Conservation (phyloP, 805 yeast genomes). For the Candida caryicola region DNA sequence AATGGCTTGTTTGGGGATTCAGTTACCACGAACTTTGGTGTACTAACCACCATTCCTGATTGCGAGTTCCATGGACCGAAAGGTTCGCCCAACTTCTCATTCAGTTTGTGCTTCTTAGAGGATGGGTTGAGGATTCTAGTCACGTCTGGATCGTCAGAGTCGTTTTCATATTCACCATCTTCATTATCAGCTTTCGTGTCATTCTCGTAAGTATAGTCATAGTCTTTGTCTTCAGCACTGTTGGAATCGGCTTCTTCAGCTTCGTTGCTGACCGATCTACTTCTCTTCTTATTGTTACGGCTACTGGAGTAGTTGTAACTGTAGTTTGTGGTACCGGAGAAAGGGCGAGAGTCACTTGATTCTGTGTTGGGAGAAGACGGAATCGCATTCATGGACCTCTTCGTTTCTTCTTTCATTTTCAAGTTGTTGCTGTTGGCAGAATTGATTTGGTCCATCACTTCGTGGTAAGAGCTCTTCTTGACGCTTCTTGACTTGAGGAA, state of each 20-base stretch:
- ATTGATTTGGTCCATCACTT: conserved; percentile 41
- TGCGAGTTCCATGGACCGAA: conserved; percentile 5
- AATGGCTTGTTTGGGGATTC: conserved; percentile 42
- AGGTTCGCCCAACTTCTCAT: conserved; percentile 10
- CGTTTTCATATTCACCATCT: conserved; percentile 2
- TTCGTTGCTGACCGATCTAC: conserved; percentile 13
- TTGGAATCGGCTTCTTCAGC: conserved; percentile 16
- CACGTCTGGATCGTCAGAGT: conserved; percentile 2
- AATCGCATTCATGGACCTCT: conserved; percentile 21
- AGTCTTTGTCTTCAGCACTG: conserved; percentile 13
- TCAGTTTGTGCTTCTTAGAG: conserved; percentile 13
- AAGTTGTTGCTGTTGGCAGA: conserved; percentile 9
- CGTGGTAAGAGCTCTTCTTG: conserved; percentile 43
- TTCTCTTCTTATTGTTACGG: conserved; percentile 4
- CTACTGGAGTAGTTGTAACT: conserved; percentile 1
- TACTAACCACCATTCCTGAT: neutral
- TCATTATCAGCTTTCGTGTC: conserved; percentile 4
- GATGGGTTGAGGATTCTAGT: conserved; percentile 12
- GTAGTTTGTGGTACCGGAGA: neutral
- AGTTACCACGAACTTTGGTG: conserved; percentile 25
- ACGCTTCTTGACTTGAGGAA: conserved; percentile 64
- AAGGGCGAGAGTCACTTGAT: neutral
- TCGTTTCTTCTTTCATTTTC: conserved; percentile 7
- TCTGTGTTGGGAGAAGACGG: conserved; percentile 31
- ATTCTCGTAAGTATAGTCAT: conserved; percentile 6